Evolutionary conservation across 805 yeast species (phyloP), one percentile per base, ranked within the genome.

Genomic region (Cyberlindnera mrakii): DNA sequence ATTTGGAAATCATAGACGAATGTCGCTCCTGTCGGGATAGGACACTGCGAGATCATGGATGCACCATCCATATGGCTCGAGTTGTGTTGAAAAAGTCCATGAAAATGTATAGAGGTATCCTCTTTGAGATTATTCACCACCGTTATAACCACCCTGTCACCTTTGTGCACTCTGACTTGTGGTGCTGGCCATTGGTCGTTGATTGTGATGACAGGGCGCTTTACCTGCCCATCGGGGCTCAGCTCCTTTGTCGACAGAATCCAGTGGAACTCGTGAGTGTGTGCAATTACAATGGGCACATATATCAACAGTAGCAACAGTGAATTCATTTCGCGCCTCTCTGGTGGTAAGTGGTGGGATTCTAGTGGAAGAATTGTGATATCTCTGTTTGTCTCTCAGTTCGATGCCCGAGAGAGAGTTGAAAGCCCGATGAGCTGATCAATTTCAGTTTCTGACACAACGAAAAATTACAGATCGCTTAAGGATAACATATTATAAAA

Each of bases 31-130:
- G 71, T 66, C 6, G 57, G 57, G n/a, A 77, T 71, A 2, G 76
- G 53, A 16, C 53, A 49, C 67, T 91, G 97, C 30, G 86, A 78
- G 36, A 91, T 72, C 77, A 77, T 70, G 55, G 85, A 85, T 14
- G 96, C 95, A 46, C 99, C 99, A 64, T 91, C 99, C 91, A 85
- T 84, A 59, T 74, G 81, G 54, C 62, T 70, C 14, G 90, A 66
- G 25, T 84, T 85, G 52, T 80, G 73, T 50, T 67, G 72, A 78
- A 85, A 93, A 60, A 93, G 59, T 44, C 99, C 99, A 66, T 91
- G 99, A 56, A 74, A 75, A 49, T 77, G 82, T n/a, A 76, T 39
- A 1, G 76, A 51, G 13, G 91, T 83, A 0, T 67, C 53, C 39
- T 69, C 72, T 3, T 62, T 64, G 6, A 69, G 57, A 17, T 56